Evolutionary conservation across 495 filamentous ascomycete species (phyloP).

Genomic region (Emericellopsis terricola): DNA sequence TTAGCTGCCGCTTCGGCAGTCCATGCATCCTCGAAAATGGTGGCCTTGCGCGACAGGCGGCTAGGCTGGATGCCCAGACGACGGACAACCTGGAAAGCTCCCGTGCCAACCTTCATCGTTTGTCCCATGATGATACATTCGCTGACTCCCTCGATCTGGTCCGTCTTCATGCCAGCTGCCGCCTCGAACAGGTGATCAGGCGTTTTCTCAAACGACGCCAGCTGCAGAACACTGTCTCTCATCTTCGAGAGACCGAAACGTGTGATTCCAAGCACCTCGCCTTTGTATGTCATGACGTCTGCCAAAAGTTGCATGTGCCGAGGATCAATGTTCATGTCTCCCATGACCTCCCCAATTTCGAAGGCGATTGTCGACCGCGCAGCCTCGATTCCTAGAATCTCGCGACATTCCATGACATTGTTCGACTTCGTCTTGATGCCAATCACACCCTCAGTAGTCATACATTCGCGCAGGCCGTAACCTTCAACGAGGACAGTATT

Average conservation of each 20-base stretch:
- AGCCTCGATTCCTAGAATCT: conserved; percentile 96
- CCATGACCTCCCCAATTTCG: conserved; percentile 73
- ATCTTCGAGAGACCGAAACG: conserved; percentile 94
- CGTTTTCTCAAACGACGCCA: conserved; percentile 96
- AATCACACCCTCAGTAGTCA: conserved; percentile 78
- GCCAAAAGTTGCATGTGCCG: conserved; percentile 96
- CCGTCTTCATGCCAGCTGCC: conserved; percentile 72
- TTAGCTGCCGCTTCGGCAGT: conserved; percentile 21
- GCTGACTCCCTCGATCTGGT: conserved; percentile 78
- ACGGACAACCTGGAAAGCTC: conserved; percentile 75
- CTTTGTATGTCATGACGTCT: conserved; percentile 99
- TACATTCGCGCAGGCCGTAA: conserved; percentile 74
- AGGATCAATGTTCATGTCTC: conserved; percentile 87
- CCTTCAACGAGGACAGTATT: conserved; percentile 80
- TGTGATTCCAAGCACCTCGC: conserved; percentile 93
- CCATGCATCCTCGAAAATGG: conserved; percentile 67
- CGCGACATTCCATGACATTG: conserved; percentile 73
- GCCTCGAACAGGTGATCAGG: conserved; percentile 96
- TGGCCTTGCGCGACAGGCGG: conserved; percentile 42
- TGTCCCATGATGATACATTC: conserved; percentile 99
- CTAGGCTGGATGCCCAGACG: conserved; percentile 47
- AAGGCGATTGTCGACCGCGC: conserved; percentile 66
- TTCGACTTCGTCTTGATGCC: conserved; percentile 59
- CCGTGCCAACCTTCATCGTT: conserved; percentile 77
- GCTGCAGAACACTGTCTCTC: conserved; percentile 84